Percentiles rank a stretch among this genome's conserved stretches.
phyloP scores from a whole-genome alignment of 2,329 filamentous ascomycete species.

The Colletotrichum horii region DNA sequence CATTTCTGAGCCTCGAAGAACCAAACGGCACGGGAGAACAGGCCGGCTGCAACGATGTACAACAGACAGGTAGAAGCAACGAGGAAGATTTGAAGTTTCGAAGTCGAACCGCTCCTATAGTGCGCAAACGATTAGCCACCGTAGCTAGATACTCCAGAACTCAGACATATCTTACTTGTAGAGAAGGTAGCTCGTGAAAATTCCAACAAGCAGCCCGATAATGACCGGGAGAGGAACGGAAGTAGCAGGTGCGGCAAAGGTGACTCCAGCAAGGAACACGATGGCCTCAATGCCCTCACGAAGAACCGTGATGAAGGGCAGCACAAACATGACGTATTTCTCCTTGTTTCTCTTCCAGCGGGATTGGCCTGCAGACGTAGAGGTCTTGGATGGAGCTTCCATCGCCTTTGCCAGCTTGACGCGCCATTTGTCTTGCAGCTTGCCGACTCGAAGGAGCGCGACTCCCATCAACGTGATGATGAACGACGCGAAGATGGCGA shows the following conservation, averaged over 20 bases:
- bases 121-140: background rate
- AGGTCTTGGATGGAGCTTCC: background rate
- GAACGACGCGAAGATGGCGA: conserved; percentile 75
- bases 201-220: conserved; percentile 73
- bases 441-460: conserved; percentile 79
- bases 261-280: conserved; percentile 87
- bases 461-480: conserved; percentile 85
- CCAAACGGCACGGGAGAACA: conserved; percentile 82
- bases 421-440: conserved; percentile 88
- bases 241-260: conserved; percentile 74
- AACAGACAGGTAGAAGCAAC: conserved; percentile 81
- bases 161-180: conserved; percentile 67
- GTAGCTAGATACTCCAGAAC: background rate
- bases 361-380: conserved; percentile 33
- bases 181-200: conserved; percentile 72
- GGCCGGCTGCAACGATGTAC: conserved; percentile 82
- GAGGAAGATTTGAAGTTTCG: conserved; percentile 73
- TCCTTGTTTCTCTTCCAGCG: conserved; percentile 64
- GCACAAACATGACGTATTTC: conserved; percentile 84
- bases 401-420: conserved; percentile 79
- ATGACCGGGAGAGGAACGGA: conserved; percentile 81
- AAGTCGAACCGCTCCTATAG: conserved; percentile 45
- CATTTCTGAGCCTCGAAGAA: conserved; percentile 73
- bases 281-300: conserved; percentile 87
- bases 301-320: conserved; percentile 86